Evolutionary conservation across 2,329 filamentous ascomycete species (phyloP).

Genomic region (Dryadomyces quercus-mongolicae): DNA sequence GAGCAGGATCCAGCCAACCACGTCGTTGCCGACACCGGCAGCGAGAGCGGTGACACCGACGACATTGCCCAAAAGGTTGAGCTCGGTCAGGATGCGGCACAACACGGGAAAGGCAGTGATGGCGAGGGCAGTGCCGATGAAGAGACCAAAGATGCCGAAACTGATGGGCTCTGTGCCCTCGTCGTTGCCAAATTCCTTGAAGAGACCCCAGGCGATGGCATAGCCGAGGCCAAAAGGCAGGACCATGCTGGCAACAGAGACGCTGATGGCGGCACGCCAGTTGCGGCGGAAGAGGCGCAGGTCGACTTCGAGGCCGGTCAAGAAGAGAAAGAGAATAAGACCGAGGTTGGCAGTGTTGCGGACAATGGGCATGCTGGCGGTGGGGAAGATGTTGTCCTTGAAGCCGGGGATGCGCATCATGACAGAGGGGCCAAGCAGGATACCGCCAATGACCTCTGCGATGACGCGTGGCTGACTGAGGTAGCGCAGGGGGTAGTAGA

Average conservation of each 20-base stretch:
- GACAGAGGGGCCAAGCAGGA: conserved; percentile 74
- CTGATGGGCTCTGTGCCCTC: conserved; percentile 26
- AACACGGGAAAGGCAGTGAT: conserved; percentile 89
- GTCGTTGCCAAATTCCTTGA: conserved; percentile 52
- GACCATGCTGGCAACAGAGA: conserved; percentile 68
- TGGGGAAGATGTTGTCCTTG: conserved; percentile 62
- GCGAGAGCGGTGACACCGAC: conserved; percentile 84
- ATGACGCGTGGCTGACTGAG: conserved; percentile 59
- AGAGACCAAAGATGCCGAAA: conserved; percentile 49
- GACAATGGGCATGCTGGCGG: conserved; percentile 60
- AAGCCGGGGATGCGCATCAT: conserved; percentile 81
- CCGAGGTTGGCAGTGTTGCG: conserved; percentile 73
- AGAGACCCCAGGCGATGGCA: conserved; percentile 71
- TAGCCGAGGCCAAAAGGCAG: conserved; percentile 74
- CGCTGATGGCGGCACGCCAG: conserved; percentile 67
- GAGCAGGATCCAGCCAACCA: conserved; percentile 81
- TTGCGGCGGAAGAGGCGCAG: conserved; percentile 65
- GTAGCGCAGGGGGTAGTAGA: conserved; percentile 60
- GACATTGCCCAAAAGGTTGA: conserved; percentile 71
- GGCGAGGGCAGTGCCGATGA: conserved; percentile 85
- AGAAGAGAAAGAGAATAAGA: conserved; percentile 72
- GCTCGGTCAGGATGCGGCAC: conserved; percentile 82
- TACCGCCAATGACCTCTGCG: conserved; percentile 66
- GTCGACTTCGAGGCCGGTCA: conserved; percentile 81
- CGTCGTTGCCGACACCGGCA: conserved; percentile 87